Evolutionary conservation across 2,329 filamentous ascomycete species (phyloP).

Genomic region (Mariannaea elegans): DNA sequence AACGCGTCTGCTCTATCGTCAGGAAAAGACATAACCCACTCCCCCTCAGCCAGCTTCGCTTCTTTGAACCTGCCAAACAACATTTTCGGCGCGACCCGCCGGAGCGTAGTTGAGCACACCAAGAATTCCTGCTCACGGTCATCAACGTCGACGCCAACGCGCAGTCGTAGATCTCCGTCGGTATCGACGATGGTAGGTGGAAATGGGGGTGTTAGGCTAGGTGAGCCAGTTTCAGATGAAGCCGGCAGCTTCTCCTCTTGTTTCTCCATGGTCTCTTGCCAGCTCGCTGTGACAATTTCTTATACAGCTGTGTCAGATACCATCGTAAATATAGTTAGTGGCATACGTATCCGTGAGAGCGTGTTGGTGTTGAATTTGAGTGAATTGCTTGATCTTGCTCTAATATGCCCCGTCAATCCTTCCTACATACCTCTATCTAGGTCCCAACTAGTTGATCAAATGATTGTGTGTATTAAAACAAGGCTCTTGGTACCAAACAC

Average conservation of each 20-base stretch:
- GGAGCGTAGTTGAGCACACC: slow-evolving; percentile 7
- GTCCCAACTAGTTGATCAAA: too few relatives aligned
- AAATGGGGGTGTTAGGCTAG: neutral
- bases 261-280: neutral
- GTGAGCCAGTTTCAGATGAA: too few relatives aligned
- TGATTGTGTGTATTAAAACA: too few relatives aligned
- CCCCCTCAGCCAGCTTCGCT: neutral
- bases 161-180: slow-evolving; percentile 8
- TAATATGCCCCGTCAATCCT: too few relatives aligned
- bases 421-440: too few relatives aligned
- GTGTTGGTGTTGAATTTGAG: too few relatives aligned
- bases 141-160: slow-evolving; percentile 7
- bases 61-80: slow-evolving; percentile 15
- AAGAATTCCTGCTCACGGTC: neutral
- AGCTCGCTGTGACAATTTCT: too few relatives aligned
- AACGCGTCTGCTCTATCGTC: neutral
- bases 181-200: neutral
- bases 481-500: too few relatives aligned
- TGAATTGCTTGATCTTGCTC: too few relatives aligned
- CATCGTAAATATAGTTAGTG: too few relatives aligned
- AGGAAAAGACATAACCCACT: slow-evolving; percentile 9
- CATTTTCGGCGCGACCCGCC: neutral
- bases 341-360: too few relatives aligned
- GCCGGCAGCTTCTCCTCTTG: neutral
- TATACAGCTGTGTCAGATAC: too few relatives aligned